Percentiles rank a stretch among this genome's conserved stretches.
Conservation (phyloP, 2,329 filamentous ascomycete species). For the Phaeosphaeria sp. region DNA sequence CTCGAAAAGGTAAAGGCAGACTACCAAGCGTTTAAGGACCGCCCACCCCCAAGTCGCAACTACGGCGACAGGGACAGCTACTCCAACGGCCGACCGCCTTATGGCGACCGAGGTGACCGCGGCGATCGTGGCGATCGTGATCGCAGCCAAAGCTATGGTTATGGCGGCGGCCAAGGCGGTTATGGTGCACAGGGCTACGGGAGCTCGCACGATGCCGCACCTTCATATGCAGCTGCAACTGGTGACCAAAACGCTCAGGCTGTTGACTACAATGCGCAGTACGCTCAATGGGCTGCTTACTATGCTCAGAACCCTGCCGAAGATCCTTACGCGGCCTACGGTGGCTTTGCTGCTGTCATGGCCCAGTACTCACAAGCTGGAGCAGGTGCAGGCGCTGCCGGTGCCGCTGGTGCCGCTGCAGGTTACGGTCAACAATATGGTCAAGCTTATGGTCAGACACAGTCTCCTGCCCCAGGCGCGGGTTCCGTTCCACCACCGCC, state of each 20-base stretch:
- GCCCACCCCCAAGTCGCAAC: slow-evolving; percentile 59
- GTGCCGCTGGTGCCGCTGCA: slow-evolving; percentile 6
- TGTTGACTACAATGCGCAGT: slow-evolving; percentile 78
- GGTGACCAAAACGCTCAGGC: slow-evolving; percentile 50
- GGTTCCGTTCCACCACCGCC: slow-evolving; percentile 40
- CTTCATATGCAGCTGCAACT: slow-evolving; percentile 46
- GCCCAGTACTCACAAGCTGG: slow-evolving; percentile 33
- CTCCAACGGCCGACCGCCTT: slow-evolving; percentile 44
- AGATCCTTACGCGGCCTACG: slow-evolving; percentile 90
- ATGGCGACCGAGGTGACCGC: slow-evolving; percentile 52
- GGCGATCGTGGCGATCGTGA: slow-evolving; percentile 49
- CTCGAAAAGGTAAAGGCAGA: slow-evolving; percentile 85
- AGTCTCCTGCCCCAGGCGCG: slow-evolving; percentile 38
- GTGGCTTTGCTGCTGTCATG: slow-evolving; percentile 65
- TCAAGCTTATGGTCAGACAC: slow-evolving; percentile 29
- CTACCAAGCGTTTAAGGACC: slow-evolving; percentile 87
- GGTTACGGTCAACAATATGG: slow-evolving; percentile 39
- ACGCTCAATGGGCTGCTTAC: slow-evolving; percentile 76
- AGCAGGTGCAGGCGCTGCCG: background rate
- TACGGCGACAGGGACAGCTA: slow-evolving; percentile 52
- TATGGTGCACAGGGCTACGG: slow-evolving; percentile 41
- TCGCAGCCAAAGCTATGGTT: slow-evolving; percentile 50
- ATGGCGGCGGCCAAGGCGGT: slow-evolving; percentile 46
- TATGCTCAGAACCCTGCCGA: slow-evolving; percentile 72
- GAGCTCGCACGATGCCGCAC: slow-evolving; percentile 32